A percentile compares a stretch with the other conserved stretches of the same genome.
Conservation (phyloP, 805 yeast genomes). For the Barnettozyma populi region DNA sequence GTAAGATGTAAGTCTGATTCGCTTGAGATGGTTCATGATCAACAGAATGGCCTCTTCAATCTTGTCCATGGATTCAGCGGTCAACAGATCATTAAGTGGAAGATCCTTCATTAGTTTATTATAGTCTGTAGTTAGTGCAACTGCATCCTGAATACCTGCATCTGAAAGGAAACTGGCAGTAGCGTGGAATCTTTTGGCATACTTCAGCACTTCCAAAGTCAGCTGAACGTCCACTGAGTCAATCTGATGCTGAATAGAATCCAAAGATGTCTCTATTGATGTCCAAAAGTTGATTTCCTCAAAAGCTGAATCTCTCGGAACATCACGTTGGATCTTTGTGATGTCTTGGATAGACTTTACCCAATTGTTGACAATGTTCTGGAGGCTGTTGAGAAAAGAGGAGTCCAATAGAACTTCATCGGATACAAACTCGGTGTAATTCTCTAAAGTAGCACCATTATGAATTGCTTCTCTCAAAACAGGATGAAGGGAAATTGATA, state of each 20-base stretch:
- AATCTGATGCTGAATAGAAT: conserved; percentile 52
- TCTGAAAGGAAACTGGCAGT: conserved; percentile 70
- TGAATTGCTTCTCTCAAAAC: conserved; percentile 36
- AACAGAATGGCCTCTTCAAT: conserved; percentile 40
- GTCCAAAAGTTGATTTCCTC: conserved; percentile 81
- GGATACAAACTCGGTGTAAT: conserved; percentile 27
- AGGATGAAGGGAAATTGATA: conserved; percentile 48
- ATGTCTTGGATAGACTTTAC: conserved; percentile 54
- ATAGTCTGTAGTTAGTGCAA: conserved; percentile 46
- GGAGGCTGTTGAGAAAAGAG: conserved; percentile 59
- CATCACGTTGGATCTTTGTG: conserved; percentile 47
- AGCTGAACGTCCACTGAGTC: conserved; percentile 45
- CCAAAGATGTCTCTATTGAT: conserved; percentile 58
- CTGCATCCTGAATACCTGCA: conserved; percentile 55
- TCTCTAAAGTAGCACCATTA: conserved; percentile 27
- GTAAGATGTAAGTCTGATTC: conserved; percentile 51
- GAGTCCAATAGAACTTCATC: conserved; percentile 42
- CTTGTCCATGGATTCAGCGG: conserved; percentile 40
- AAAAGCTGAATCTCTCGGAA: conserved; percentile 46
- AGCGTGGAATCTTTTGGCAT: conserved; percentile 75
- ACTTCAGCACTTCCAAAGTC: conserved; percentile 55
- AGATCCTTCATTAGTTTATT: conserved; percentile 63
- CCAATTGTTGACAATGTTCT: conserved; percentile 70
- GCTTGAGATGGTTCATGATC: conserved; percentile 60
- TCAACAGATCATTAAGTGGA: conserved; percentile 55